Percentiles rank a stretch among this genome's conserved stretches.
These are phyloP conservation scores for Colletotrichum graminicola DNA, from an alignment of 2,329 filamentous ascomycete genomes.

Conservation along the genomic window DNA sequence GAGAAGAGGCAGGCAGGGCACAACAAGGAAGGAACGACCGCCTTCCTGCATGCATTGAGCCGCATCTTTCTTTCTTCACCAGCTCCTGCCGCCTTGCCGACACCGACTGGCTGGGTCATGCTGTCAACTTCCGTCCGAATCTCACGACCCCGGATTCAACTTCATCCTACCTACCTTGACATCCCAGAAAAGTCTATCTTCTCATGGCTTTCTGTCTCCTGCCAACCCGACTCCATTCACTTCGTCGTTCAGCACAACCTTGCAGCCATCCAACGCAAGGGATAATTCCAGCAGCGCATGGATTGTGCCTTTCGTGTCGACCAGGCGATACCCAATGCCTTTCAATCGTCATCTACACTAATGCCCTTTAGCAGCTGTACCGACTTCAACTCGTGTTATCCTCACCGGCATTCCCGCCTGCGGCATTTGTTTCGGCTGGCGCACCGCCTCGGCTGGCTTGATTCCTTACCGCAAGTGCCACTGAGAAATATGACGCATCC, in stretches of 20 bases:
- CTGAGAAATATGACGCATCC: constrained; percentile 18
- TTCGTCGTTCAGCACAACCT: not conserved
- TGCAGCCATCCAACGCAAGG: not conserved
- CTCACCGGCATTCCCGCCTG: constrained; percentile 10
- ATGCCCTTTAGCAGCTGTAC: constrained; percentile 2
- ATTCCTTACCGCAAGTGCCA: not conserved
- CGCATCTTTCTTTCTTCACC: not conserved
- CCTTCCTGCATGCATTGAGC: not conserved
- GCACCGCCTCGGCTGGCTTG: not conserved
- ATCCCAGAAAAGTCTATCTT: not conserved
- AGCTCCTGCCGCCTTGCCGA: not conserved
- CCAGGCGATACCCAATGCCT: not conserved
- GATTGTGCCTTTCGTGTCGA: constrained; percentile 8
- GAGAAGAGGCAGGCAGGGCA: not conserved
- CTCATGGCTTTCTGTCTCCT: not conserved
- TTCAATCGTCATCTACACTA: constrained; percentile 17
- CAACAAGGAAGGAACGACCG: not conserved
- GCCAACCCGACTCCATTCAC: not conserved
- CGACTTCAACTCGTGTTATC: constrained; percentile 3
- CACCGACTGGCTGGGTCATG: not conserved
- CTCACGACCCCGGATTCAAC: not conserved
- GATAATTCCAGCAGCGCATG: not conserved
- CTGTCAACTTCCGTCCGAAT: not conserved
- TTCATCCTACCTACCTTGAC: constrained; percentile 5
- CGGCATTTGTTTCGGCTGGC: constrained; percentile 8